Conservation (phyloP, 371 early-diverging fungal genomes). For the Coemansia sp. region DNA sequence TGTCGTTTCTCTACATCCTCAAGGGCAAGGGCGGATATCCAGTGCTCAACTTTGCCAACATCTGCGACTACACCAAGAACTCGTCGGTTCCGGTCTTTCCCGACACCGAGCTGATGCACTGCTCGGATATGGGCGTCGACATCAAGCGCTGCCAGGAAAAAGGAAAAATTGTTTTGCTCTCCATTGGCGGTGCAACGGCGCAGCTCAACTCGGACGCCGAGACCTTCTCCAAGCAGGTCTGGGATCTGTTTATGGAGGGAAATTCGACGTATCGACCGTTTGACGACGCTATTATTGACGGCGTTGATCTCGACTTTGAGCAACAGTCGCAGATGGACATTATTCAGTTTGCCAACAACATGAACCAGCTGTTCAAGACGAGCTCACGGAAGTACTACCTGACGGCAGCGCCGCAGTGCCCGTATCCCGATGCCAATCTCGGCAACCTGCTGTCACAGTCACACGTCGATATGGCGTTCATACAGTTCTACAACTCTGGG, state of each 20-base stretch:
- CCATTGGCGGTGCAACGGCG: conserved; percentile 65
- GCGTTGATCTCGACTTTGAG: conserved; percentile 66
- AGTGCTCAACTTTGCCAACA: conserved; percentile 54
- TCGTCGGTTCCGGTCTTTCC: conserved; percentile 59
- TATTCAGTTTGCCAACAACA: conserved; percentile 49
- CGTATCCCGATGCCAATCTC: conserved; percentile 60
- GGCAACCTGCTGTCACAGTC: conserved; percentile 48
- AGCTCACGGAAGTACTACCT: conserved; percentile 56
- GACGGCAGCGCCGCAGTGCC: conserved; percentile 63
- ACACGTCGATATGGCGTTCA: conserved; percentile 55
- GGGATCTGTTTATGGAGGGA: conserved; percentile 67
- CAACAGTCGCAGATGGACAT: conserved; percentile 54
- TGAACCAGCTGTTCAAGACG: conserved; percentile 52
- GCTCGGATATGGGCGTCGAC: conserved; percentile 55
- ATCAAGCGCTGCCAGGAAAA: conserved; percentile 59
- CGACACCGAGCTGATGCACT: conserved; percentile 57
- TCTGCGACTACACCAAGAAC: conserved; percentile 52
- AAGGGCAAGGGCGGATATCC: conserved; percentile 58
- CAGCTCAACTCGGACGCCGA: conserved; percentile 53
- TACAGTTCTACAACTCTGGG: conserved; percentile 64
- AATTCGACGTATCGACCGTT: conserved; percentile 55
- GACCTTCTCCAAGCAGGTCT: conserved; percentile 62
- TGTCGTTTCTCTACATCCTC: conserved; percentile 52
- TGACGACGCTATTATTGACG: conserved; percentile 61
- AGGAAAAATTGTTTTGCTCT: conserved; percentile 58